Percentiles rank a stretch among this genome's conserved stretches.
Conservation (phyloP, 1,139 yeast species). For the Lodderomyces pseudojiufengensis region DNA sequence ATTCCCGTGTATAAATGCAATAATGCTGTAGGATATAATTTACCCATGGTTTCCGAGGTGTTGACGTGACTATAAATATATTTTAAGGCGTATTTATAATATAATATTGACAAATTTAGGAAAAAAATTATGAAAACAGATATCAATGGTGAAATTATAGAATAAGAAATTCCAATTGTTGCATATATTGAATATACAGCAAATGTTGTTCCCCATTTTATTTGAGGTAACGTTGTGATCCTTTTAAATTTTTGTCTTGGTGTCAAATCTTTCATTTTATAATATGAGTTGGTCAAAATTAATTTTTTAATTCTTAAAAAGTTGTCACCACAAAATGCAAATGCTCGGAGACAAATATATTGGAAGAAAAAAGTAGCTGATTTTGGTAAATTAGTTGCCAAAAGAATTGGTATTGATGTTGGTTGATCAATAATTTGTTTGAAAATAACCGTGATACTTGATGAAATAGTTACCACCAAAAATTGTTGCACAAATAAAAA, state of each 20-base stretch:
- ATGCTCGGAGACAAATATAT: conserved; percentile 66
- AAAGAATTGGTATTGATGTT: conserved; percentile 61
- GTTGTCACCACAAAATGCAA: conserved; percentile 68
- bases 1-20: conserved; percentile 75
- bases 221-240: conserved; percentile 37
- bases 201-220: conserved; percentile 75
- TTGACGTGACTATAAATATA: conserved; percentile 49
- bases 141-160: conserved; percentile 76
- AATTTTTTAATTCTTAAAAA: conserved; percentile 54
- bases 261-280: conserved; percentile 44
- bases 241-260: conserved; percentile 57
- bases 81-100: conserved; percentile 67
- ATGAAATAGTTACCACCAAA: conserved; percentile 78
- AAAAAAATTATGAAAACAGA: conserved; percentile 59
- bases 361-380: conserved; percentile 81
- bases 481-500: conserved; percentile 81
- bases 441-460: conserved; percentile 68
- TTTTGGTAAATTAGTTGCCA: conserved; percentile 75
- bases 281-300: conserved; percentile 32
- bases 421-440: conserved; percentile 69
- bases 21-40: conserved; percentile 67
- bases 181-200: conserved; percentile 75
- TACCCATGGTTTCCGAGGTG: conserved; percentile 65
- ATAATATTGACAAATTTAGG: conserved; percentile 52
- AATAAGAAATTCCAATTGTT: conserved; percentile 71